Base-by-base conservation (phyloP, 177 flowering plant species). In the Vitis hybrid region DNA sequence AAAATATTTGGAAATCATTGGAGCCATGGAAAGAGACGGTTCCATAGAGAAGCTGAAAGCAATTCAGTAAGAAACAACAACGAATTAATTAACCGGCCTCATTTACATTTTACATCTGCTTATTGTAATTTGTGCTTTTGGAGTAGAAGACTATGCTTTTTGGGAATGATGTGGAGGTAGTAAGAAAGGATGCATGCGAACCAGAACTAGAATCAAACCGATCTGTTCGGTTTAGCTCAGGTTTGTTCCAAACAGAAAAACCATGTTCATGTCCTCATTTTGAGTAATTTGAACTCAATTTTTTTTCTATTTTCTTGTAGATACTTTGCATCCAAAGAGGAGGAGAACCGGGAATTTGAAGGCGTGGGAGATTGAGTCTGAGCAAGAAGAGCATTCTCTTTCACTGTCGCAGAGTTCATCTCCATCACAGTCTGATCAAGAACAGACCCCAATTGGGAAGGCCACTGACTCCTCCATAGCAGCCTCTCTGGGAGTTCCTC, bases 401-500 rank as follows among this genome's bases (percentile, higher is more conserved):
- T 84, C 97, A 1, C 82, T 87, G 22, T 89, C 97, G 1, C 95
- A 91, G 67, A 76, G 83, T 59, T 92, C 97, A 3, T 88, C 98
- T 26, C 97, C 97, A 9, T 92, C 97, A 10, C 93, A 80, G 55
- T 94, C 97, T 26, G 98, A 94, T 79, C 97, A 89, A 69, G 98
- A 90, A 55, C 93, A 83, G 51, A 76, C 84, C 22, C 81, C 83
- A 3, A 66, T 65, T 12, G 65, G 63, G 22, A 85, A 73, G 67
- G 66, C 73, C 0, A 2, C 68, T 12, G 80, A 69, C 58, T 66
- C 82, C 45, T 39, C 45, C 45, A 39, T 39, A 26, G 29, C 61
- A 12, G 64, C 73, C 10, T 73, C 87, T 20, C 80, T 66, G 5
- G 71, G 84, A 2, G 75, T 83, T 54, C 73, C 79, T 48, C 53